Base-by-base conservation (phyloP, 495 filamentous ascomycete genomes). In the Annulohypoxylon stygium region DNA sequence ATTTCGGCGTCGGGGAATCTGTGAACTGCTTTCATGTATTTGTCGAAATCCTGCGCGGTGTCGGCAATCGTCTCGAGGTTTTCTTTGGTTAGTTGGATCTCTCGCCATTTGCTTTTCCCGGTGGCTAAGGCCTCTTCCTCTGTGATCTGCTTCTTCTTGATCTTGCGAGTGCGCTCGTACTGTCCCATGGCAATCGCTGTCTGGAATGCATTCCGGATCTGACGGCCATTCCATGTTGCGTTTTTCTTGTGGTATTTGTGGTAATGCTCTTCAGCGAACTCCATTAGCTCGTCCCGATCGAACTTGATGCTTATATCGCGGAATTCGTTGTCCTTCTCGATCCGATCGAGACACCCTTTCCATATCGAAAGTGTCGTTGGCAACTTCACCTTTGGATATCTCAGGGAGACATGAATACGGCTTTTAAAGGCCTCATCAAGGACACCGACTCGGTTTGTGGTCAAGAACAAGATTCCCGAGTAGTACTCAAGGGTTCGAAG, bases 401-500 rank as follows among this genome's bases (percentile, higher is more conserved):
- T 78, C 0, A 89, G 79, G 9, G 78, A 71, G 14, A 87, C 65
- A 64, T 88, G 85, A 55, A 88, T 86, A 1, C 87, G 81, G 0
- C 83, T 85, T 67, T 83, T 81, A 74, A 88, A 84, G 12, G 87
- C 87, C 60, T 86, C 82, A 73, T 89, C 87, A 63, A 90, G 81
- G 0, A 77, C 84, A 9, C 78, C 82, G 9, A 87, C 78, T 12
- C 85, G 79, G 71, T 89, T 89, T 2, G 86, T 88, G 0, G 88
- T 89, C 9, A 90, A 76, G 74, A 89, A 86, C 2, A 90, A 78
- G 57, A 89, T 87, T 16, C 87, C 88, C 0, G 80, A 70, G 67
- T 89, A 90, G 72, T 89, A 90, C 60, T 90, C 88, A 0, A 90
- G 79, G 0, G 81, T 78, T 4, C 88, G 82, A 2, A 90, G 79